These are phyloP conservation scores for Ceratocystis diversiconidia DNA, from an alignment of 2,329 filamentous ascomycete species.

Conservation along the genomic window DNA sequence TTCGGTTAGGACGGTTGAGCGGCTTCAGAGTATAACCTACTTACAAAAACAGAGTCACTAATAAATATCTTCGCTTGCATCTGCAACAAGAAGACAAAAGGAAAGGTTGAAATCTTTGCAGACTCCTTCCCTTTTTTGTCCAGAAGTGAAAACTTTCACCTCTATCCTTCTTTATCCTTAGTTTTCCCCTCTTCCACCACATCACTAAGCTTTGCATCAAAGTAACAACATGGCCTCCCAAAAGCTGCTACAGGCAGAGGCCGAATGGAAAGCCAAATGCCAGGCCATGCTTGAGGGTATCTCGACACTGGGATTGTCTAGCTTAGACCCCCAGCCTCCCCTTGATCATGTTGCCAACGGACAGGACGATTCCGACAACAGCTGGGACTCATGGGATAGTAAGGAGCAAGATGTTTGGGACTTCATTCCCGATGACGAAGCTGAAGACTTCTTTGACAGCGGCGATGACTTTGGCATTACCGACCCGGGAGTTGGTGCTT, in stretches of 20 bases:
- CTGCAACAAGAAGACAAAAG: neutral
- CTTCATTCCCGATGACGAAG: conserved; percentile 63
- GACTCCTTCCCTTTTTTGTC: neutral
- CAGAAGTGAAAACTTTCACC: neutral
- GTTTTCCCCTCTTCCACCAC: neutral
- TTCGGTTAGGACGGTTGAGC: too few relatives aligned
- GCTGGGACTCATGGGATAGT: conserved; percentile 41
- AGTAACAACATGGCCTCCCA: conserved; percentile 6
- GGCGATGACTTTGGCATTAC: conserved; percentile 25
- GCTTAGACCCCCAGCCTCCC: conserved; percentile 25
- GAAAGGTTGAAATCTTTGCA: neutral
- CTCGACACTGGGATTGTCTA: conserved; percentile 49
- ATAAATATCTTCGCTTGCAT: neutral
- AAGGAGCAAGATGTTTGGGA: conserved; percentile 83
- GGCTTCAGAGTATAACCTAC: neutral
- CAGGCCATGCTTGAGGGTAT: conserved; percentile 76
- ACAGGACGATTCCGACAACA: conserved; percentile 38
- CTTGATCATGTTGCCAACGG: conserved; percentile 25
- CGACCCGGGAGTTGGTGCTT: conserved; percentile 21
- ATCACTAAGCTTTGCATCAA: neutral
- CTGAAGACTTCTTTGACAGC: conserved; percentile 37
- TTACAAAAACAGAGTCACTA: neutral
- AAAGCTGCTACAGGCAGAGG: conserved; percentile 1
- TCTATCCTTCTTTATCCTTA: neutral
- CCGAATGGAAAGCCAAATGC: conserved; percentile 71